These are phyloP conservation scores for Lentinula edodes DNA, from an alignment of 768 basidiomycete genomes.

Conservation along the genomic window DNA sequence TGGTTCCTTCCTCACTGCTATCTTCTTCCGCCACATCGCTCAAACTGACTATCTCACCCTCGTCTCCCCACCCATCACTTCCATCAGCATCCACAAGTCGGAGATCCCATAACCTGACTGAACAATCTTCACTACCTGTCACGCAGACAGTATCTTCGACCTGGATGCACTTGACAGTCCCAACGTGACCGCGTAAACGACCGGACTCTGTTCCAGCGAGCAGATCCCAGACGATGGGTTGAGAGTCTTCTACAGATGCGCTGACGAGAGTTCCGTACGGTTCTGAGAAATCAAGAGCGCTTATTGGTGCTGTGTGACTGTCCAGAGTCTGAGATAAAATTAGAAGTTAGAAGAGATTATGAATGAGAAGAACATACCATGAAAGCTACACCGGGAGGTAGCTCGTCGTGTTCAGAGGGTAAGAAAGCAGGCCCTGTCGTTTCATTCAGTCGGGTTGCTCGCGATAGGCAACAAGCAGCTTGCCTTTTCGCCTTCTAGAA, in stretches of 20 bases:
- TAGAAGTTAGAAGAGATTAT: constrained; percentile 8
- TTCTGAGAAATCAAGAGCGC: constrained; percentile 91
- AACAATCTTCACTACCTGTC: constrained; percentile 86
- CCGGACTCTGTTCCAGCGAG: constrained; percentile 85
- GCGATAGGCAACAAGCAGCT: background rate
- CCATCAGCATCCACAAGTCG: constrained; percentile 77
- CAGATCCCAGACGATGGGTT: constrained; percentile 93
- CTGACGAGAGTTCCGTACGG: constrained; percentile 94
- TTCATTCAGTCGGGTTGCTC: background rate
- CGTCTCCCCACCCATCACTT: constrained; percentile 37
- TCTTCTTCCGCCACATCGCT: constrained; percentile 64
- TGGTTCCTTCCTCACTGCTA: constrained; percentile 38
- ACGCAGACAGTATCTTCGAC: constrained; percentile 89
- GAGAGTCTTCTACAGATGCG: constrained; percentile 78
- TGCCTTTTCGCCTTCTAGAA: constrained; percentile 69
- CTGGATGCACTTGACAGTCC: constrained; percentile 83
- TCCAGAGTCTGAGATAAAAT: constrained; percentile 60
- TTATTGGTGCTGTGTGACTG: constrained; percentile 75
- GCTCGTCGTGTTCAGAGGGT: constrained; percentile 94
- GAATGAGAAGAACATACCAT: constrained; percentile 56
- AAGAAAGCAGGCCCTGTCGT: constrained; percentile 83
- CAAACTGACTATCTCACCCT: constrained; percentile 47
- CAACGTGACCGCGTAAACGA: constrained; percentile 74
- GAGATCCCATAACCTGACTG: constrained; percentile 87
- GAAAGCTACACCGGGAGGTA: constrained; percentile 92